Evolutionary conservation across 208 protist species (phyloP), one percentile per base, ranked within the genome.

Genomic region (Leishmania braziliensis): DNA sequence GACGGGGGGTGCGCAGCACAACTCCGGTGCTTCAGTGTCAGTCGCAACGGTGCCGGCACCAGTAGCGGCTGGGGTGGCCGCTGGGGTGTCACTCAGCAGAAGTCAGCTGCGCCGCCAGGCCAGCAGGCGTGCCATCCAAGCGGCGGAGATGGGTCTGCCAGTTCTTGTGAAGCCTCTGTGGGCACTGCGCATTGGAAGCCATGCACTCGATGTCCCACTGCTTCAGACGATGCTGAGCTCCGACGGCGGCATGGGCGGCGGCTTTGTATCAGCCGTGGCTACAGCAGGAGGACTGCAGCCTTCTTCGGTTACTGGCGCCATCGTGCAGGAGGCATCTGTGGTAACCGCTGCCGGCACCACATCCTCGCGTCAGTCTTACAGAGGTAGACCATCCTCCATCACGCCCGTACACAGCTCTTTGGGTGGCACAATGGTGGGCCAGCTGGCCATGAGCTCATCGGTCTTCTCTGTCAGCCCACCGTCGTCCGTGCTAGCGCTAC

Each of bases 81-180:
- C 39, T 3, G 62, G 23, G 12, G 51, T 26, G 36, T 58, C 65
- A 29, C 81, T 80, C 0, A 84, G 74, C 26, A 58, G 46, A 9
- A 77, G 81, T 39, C 81, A 80, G 81, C 76, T 80, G 70, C 81
- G 81, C 18, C 76, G 81, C 29, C 63, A 77, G 16, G 66, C 82
- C 33, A 63, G 82, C 71, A 69, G 53, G 36, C 82, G 71, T 16
- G 77, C 82, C 43, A 86, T 81, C 5, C 82, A 83, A 65, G 78
- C 75, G 10, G 79, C 83, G 6, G 78, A 79, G 58, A 80, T 83
- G 69, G 78, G 75, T 8, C 68, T 48, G 29, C 83, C 83, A 62
- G 79, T 83, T 51, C 62, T 88, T 20, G 85, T 88, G 62, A 81
- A 83, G 71, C 85, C 85, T 50, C 74, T 85, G 16, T 88, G 85